These are phyloP conservation scores for Scenedesmus sp. DNA, from an alignment of 163 green algal genomes.

Conservation along the genomic window DNA sequence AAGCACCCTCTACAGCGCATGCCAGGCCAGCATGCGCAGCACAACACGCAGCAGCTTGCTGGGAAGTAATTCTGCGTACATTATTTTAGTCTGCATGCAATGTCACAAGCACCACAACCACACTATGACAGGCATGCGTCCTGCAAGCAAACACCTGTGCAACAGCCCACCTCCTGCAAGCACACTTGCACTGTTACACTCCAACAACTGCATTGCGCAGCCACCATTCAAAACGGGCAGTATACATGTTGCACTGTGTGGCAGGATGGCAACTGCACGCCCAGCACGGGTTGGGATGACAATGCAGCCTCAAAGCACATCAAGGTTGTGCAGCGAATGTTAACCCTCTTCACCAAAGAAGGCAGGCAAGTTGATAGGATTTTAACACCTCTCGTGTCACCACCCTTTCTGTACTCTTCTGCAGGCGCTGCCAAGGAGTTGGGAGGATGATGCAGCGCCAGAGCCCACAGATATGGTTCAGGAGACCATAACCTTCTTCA, in stretches of 20 bases:
- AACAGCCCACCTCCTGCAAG: background rate
- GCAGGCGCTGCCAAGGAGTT: background rate
- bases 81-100: background rate
- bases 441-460: background rate
- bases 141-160: background rate
- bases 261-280: too few species aligned
- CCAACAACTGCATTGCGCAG: too few species aligned
- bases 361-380: too few species aligned
- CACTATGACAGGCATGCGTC: background rate
- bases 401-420: background rate
- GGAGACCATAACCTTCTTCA: slow-evolving; percentile 53
- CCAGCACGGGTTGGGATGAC: too few species aligned
- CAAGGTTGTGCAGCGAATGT: too few species aligned
- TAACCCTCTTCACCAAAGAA: too few species aligned
- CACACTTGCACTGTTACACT: too few species aligned
- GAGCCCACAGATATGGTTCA: background rate
- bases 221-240: too few species aligned
- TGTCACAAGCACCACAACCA: background rate
- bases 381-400: too few species aligned
- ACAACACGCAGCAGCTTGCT: background rate
- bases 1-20: background rate
- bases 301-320: too few species aligned
- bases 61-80: too few species aligned
- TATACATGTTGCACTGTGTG: background rate
- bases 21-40: background rate